Evolutionary conservation across 768 basidiomycete species (phyloP).

Genomic region (Sarcomyxa edulis): DNA sequence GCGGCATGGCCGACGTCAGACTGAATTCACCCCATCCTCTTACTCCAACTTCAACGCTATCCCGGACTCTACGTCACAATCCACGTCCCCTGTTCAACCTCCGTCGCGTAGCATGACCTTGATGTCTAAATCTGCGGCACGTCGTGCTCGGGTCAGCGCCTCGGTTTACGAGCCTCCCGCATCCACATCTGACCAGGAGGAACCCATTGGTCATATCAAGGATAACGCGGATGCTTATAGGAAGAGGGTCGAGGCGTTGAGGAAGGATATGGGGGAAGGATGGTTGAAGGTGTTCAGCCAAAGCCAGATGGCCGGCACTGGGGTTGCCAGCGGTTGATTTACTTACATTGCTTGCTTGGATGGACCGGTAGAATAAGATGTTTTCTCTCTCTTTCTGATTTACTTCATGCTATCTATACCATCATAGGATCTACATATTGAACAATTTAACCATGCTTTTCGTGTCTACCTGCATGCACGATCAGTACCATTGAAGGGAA

Average conservation of each 20-base stretch:
- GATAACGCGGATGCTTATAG: constrained; percentile 69
- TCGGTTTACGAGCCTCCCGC: constrained; percentile 57
- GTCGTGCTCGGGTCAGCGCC: constrained; percentile 51
- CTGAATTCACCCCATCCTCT: constrained; percentile 36
- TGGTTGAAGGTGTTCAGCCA: constrained; percentile 86
- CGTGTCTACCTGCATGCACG: too few relatives aligned
- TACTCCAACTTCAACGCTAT: constrained; percentile 12
- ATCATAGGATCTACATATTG: too few relatives aligned
- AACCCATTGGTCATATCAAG: too few relatives aligned
- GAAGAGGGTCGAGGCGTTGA: constrained; percentile 72
- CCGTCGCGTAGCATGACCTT: constrained; percentile 22
- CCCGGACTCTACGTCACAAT: constrained; percentile 11
- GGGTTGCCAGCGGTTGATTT: not conserved
- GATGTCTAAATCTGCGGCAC: constrained; percentile 34
- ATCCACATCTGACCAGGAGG: constrained; percentile 16
- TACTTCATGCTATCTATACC: too few relatives aligned
- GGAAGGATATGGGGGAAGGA: constrained; percentile 84
- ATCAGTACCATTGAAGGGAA: too few relatives aligned
- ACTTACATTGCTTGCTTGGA: too few relatives aligned
- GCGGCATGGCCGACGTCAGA: constrained; percentile 47
- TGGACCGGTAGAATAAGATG: too few relatives aligned
- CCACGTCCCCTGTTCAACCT: constrained; percentile 7
- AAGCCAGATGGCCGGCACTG: constrained; percentile 27
- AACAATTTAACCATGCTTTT: too few relatives aligned
- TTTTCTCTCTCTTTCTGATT: too few relatives aligned